Conservation (phyloP, 371 early-diverging fungal genomes). For the Umbelopsis sp. region DNA sequence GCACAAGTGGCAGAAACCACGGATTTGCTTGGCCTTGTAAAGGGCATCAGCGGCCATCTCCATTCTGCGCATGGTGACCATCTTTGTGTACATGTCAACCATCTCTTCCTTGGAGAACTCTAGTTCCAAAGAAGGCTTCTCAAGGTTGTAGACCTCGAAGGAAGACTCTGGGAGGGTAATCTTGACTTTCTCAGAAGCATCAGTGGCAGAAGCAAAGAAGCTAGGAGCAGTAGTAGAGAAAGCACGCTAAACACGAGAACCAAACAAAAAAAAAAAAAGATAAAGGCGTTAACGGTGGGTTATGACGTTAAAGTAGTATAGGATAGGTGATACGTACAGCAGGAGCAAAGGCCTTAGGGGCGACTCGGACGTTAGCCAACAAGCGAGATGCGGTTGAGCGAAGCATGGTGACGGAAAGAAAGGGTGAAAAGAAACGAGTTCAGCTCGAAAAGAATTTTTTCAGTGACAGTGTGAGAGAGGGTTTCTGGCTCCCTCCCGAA, state of each 20-base stretch:
- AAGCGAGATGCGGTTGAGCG: constrained; percentile 52
- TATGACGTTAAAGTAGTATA: neutral
- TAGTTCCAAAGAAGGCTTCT: constrained; percentile 64
- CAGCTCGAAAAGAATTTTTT: constrained; percentile 15
- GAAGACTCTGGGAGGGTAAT: constrained; percentile 61
- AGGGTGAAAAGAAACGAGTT: constrained; percentile 9
- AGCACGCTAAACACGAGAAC: constrained; percentile 37
- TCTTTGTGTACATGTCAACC: constrained; percentile 83
- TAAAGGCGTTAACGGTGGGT: constrained; percentile 1
- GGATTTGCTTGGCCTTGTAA: constrained; percentile 96
- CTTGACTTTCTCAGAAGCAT: constrained; percentile 45
- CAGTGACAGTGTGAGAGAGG: constrained; percentile 14
- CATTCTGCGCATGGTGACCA: constrained; percentile 90
- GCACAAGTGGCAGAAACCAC: constrained; percentile 99
- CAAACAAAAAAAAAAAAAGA: constrained; percentile 15
- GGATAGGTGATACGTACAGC: neutral
- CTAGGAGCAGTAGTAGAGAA: constrained; percentile 46
- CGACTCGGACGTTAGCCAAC: constrained; percentile 43
- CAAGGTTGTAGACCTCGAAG: constrained; percentile 72
- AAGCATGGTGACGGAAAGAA: constrained; percentile 37
- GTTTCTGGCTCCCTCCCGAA: constrained; percentile 11
- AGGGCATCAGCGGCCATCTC: constrained; percentile 95
- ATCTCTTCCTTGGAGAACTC: constrained; percentile 71
- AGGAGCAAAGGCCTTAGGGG: constrained; percentile 31
- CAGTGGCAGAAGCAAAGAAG: constrained; percentile 28